Base-by-base conservation (phyloP, 73 alveolate genomes). In the Durusdinium trenchii region DNA sequence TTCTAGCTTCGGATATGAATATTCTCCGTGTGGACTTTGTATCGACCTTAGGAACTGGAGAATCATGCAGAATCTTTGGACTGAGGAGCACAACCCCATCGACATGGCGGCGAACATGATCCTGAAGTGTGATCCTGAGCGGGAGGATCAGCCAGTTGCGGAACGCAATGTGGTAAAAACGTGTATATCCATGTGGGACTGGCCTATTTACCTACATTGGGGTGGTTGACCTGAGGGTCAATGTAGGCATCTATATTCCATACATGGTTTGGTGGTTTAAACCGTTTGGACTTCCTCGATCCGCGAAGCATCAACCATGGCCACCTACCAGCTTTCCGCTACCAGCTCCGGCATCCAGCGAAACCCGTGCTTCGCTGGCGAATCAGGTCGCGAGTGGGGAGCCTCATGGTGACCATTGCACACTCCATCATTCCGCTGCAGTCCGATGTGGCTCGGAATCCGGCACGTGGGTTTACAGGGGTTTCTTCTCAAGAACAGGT, bases 101-200 rank as follows among this genome's bases (percentile, higher is more conserved):
- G 96, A 87, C 96, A 64, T 64, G 64, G 96, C 96, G 6, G 85
- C 96, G 71, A 67, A 64, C 50, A 67, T 67, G 85, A 87, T 87
- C 51, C 81, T 87, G 60, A 87, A 67, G 96, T n/a, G 45, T 57
- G 69, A 16, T 69, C 47, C 32, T n/a, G 83, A 12, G 83, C 36
- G 12, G 46, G 54, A 38, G 86, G 54, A 57, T 57, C 73, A 60
- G 18, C 73, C 1, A 1, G 73, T 23, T 60, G 6, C 1, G 30
- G 30, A 23, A 23, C 18, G 73, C 73, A 60, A 60, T 1, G 18
- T 60, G 73, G n/a, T n/a, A n/a, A n/a, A n/a, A n/a, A n/a, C n/a
- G n/a, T n/a, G n/a, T n/a, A n/a, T n/a, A n/a, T n/a, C n/a, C n/a
- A n/a, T n/a, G n/a, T n/a, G n/a, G n/a, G n/a, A n/a, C n/a, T n/a